Conservation (phyloP, 768 basidiomycete genomes). For the Xanthoconium stramineum region DNA sequence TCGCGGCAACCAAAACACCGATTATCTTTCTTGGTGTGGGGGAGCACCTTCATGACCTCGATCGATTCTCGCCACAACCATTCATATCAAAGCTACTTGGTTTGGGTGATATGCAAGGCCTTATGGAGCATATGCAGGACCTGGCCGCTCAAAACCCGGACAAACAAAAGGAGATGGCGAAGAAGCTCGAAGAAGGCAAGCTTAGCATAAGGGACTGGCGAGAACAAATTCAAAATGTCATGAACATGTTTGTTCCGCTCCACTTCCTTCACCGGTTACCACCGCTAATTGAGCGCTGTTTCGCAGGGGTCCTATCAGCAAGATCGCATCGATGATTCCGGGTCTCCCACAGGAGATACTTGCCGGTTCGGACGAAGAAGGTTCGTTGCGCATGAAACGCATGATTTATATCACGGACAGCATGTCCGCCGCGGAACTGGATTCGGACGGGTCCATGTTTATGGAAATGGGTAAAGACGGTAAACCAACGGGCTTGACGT, state of each 20-base stretch:
- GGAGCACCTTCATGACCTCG: slow-evolving; percentile 96
- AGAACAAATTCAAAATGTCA: slow-evolving; percentile 95
- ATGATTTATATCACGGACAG: slow-evolving; percentile 99
- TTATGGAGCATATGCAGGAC: slow-evolving; percentile 99
- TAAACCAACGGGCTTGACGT: slow-evolving; percentile 82
- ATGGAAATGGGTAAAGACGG: slow-evolving; percentile 82
- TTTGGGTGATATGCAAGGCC: slow-evolving; percentile 92
- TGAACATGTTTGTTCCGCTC: slow-evolving; percentile 79
- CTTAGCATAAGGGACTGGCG: slow-evolving; percentile 96
- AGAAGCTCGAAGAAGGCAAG: slow-evolving; percentile 96
- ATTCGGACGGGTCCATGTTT: slow-evolving; percentile 92
- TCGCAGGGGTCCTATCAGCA: slow-evolving; percentile 93
- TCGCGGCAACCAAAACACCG: slow-evolving; percentile 97
- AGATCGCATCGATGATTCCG: slow-evolving; percentile 99
- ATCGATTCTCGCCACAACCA: slow-evolving; percentile 92
- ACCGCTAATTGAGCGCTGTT: slow-evolving; percentile 3
- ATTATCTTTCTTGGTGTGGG: slow-evolving; percentile 99
- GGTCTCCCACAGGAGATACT: slow-evolving; percentile 90
- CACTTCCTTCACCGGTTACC: neutral
- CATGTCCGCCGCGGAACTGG: slow-evolving; percentile 91
- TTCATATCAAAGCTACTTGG: slow-evolving; percentile 97
- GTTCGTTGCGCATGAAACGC: slow-evolving; percentile 85
- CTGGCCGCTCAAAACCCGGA: slow-evolving; percentile 91
- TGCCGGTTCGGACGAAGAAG: slow-evolving; percentile 93
- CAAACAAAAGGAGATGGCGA: slow-evolving; percentile 96